phyloP scores from a whole-genome alignment of 2,329 filamentous ascomycete genomes.

The Penicillium sp. region DNA sequence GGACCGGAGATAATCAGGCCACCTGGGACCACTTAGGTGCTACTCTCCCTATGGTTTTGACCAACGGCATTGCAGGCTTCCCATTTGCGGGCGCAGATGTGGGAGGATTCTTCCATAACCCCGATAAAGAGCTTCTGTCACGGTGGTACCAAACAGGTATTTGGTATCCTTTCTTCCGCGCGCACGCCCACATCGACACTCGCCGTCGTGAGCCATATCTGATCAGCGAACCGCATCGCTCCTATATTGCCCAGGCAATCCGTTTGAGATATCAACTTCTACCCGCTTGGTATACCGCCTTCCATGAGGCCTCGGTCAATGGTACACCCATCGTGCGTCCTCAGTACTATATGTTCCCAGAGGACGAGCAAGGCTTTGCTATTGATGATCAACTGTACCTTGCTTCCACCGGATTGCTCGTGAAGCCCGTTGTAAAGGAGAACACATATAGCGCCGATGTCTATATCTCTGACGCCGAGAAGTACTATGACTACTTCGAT shows the following conservation, averaged over 20 bases:
- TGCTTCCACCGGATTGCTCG: constrained; percentile 82
- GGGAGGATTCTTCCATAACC: constrained; percentile 96
- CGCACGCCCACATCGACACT: constrained; percentile 93
- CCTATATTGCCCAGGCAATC: constrained; percentile 81
- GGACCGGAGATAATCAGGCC: constrained; percentile 97
- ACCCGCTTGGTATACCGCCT: constrained; percentile 94
- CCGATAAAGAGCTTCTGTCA: constrained; percentile 82
- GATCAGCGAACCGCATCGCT: constrained; percentile 74
- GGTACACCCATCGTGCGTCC: constrained; percentile 86
- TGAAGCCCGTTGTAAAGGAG: constrained; percentile 81
- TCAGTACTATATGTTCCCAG: constrained; percentile 87
- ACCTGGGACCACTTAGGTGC: constrained; percentile 87
- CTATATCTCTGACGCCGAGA: constrained; percentile 82
- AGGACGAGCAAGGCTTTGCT: constrained; percentile 78
- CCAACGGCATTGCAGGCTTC: constrained; percentile 86
- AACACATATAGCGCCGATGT: constrained; percentile 69
- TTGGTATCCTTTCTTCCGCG: constrained; percentile 98
- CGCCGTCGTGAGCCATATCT: constrained; percentile 92
- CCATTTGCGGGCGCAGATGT: constrained; percentile 95
- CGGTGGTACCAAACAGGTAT: constrained; percentile 96
- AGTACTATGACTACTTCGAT: constrained; percentile 95
- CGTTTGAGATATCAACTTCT: constrained; percentile 84
- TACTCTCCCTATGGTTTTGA: constrained; percentile 88
- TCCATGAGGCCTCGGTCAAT: constrained; percentile 78
- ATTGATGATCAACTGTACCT: constrained; percentile 94